phyloP scores from a whole-genome alignment of 2,329 filamentous ascomycete species.

The Rutstroemia sp. region DNA sequence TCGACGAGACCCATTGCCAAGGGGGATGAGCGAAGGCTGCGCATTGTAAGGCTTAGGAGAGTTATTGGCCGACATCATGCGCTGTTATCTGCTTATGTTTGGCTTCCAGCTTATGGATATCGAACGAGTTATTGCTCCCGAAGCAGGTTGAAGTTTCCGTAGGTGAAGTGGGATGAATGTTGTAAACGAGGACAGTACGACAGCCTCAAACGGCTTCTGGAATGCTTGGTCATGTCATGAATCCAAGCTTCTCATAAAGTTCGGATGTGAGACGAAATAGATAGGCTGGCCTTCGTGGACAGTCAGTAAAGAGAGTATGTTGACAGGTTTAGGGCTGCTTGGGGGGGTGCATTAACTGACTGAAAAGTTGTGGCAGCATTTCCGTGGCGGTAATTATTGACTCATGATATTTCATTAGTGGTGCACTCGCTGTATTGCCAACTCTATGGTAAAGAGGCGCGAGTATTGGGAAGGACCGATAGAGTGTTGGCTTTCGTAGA shows the following conservation, averaged over 20 bases:
- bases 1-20: slow-evolving; percentile 30
- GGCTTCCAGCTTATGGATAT: neutral
- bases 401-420: neutral
- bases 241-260: neutral
- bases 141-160: neutral
- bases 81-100: neutral
- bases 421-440: neutral
- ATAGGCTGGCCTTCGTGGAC: neutral
- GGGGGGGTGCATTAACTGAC: neutral
- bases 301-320: neutral
- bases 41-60: slow-evolving; percentile 20
- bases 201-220: slow-evolving; percentile 1
- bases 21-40: slow-evolving; percentile 17
- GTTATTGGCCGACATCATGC: slow-evolving; percentile 26
- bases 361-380: slow-evolving; percentile 6
- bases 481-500: neutral
- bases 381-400: slow-evolving; percentile 1
- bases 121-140: neutral
- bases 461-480: slow-evolving; percentile 3
- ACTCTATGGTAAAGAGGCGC: neutral
- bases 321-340: neutral
- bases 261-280: neutral
- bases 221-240: slow-evolving; percentile 6
- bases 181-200: slow-evolving; percentile 1
- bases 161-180: neutral